A percentile compares a stretch with the other conserved stretches of the same genome.
Conservation (phyloP, 2,329 filamentous ascomycete species). For the Colletotrichum sp. region DNA sequence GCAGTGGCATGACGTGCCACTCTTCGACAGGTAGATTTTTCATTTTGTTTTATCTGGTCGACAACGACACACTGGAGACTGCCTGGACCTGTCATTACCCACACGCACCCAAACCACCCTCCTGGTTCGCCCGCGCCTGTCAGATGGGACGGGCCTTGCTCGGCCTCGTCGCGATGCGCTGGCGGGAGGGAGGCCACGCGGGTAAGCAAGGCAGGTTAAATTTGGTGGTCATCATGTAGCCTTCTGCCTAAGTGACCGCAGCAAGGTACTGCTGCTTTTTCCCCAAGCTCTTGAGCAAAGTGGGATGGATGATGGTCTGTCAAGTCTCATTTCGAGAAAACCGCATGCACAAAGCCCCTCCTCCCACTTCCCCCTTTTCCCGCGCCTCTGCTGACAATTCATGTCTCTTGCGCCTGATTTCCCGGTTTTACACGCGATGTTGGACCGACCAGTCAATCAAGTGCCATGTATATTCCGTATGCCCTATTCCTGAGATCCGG, state of each 20-base stretch:
- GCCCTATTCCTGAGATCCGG: background rate
- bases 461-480: background rate
- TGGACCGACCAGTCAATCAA: background rate
- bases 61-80: background rate
- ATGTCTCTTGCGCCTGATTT: background rate
- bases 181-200: conserved; percentile 2
- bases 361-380: too few species aligned
- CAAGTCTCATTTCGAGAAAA: background rate
- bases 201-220: background rate
- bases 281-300: background rate
- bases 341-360: background rate
- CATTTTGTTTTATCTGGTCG: background rate
- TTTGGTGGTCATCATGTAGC: background rate
- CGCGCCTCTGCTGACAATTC: background rate
- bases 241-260: background rate
- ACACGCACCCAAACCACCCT: background rate
- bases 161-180: conserved; percentile 16
- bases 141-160: conserved; percentile 19
- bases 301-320: background rate
- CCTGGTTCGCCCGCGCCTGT: conserved; percentile 3
- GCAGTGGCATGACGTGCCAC: conserved; percentile 8
- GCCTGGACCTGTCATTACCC: background rate
- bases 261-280: background rate
- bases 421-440: background rate
- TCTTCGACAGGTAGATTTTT: background rate